Base-by-base conservation (phyloP, 2,329 filamentous ascomycete species). In the Paraphoma chrysanthemicola region DNA sequence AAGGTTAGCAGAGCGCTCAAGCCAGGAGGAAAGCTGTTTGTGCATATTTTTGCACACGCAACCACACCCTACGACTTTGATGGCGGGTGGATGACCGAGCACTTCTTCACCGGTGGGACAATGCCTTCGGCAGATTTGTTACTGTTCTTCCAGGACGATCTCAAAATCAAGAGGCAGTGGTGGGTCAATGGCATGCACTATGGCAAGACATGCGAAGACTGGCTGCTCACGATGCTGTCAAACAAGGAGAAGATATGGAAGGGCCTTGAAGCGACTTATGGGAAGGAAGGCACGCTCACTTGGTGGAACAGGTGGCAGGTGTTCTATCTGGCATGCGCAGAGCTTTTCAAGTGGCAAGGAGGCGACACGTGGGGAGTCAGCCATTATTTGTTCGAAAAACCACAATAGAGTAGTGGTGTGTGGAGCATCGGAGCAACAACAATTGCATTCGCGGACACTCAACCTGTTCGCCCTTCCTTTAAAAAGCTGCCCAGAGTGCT, bases 291-390 rank as follows among this genome's bases (percentile, higher is more conserved):
- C 17, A 83, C 85, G 0, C 69, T 76, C 45, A 86, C 82, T 51
- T 91, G 87, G 88, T 90, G 85, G 70, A 84, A 89, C 67, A 79
- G 88, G 54, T 91, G 89, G 88, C 86, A 90, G 77, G 85, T 90
- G 33, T 91, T 90, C 63, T 89, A 90, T 71, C 81, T 90, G 82
- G 88, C 88, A 29, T 90, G 88, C 74, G 86, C 87, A 44, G 88
- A 90, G 76, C 72, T 91, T 59, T 91, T 90, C 73, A 85, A 83
- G 41, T 88, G 85, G 71, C 81, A 86, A 38, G 85, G 84, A 12
- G 88, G 87, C 9, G 87, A 91, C 67, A 85, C 81, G 5, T 90
- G 88, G 88, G 88, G 88, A 4, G 86, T 90, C 1, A 82, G 82
- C 44, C 87, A 90, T 75, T 87, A 88, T 68, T 74, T 90, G 53